Percentiles rank a stretch among this genome's conserved stretches.
Evolutionary conservation across 2,329 filamentous ascomycete species (phyloP).

Genomic region (Teratosphaeria epicoccoides): DNA sequence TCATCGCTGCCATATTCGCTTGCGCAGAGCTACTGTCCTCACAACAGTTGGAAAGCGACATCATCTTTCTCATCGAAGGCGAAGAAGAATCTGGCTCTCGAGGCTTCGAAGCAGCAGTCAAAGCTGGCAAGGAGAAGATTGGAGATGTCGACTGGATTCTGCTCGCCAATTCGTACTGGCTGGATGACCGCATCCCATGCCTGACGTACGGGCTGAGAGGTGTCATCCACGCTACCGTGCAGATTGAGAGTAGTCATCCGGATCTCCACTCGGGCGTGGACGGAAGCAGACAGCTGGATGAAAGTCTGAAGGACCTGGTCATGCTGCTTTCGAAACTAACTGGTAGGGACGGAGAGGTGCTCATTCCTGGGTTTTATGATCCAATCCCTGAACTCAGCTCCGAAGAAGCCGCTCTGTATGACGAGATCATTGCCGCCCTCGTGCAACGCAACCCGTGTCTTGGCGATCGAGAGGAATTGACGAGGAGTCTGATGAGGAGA

Average conservation of each 20-base stretch:
- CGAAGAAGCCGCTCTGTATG: constrained; percentile 69
- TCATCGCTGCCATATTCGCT: constrained; percentile 86
- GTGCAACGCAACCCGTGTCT: constrained; percentile 59
- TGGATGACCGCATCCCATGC: constrained; percentile 91
- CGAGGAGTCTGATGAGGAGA: constrained; percentile 75
- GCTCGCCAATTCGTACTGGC: constrained; percentile 95
- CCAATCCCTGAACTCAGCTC: constrained; percentile 63
- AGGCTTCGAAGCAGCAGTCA: constrained; percentile 77
- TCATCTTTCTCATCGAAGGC: constrained; percentile 90
- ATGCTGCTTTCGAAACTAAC: constrained; percentile 73
- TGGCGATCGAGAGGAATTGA: constrained; percentile 57
- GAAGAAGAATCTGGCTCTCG: constrained; percentile 92
- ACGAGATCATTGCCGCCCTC: constrained; percentile 70
- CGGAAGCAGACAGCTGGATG: constrained; percentile 78
- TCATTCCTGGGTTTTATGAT: constrained; percentile 83
- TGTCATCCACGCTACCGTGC: constrained; percentile 84
- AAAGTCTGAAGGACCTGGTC: constrained; percentile 85
- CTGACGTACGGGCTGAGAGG: constrained; percentile 89
- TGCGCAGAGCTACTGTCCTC: constrained; percentile 79
- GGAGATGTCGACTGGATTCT: constrained; percentile 90
- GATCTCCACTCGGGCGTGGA: constrained; percentile 97
- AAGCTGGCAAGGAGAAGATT: constrained; percentile 69
- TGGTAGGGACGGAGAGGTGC: constrained; percentile 66
- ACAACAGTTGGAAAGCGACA: constrained; percentile 74
- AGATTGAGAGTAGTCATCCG: constrained; percentile 73